Percentiles rank a stretch among this genome's conserved stretches.
Conservation (phyloP, 1,139 yeast genomes). For the Debaryomycetaceae sp. region DNA sequence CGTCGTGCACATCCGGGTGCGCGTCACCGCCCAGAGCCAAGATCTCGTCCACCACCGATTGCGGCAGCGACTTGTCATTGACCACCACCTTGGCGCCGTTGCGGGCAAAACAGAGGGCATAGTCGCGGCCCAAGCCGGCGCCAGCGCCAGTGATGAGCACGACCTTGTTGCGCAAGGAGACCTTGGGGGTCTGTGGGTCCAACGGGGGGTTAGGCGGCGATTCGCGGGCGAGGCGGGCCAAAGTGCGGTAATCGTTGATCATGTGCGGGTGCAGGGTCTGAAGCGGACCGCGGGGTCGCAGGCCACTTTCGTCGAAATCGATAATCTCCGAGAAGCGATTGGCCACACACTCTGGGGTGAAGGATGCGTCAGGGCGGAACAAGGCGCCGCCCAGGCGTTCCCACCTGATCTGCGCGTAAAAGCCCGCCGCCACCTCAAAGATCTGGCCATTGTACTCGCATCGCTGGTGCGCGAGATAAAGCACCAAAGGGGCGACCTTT, state of each 20-base stretch:
- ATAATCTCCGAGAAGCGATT: conserved; percentile 54
- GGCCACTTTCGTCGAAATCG: conserved; percentile 45
- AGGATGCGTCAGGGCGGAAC: conserved; percentile 66
- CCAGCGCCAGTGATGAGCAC: conserved; percentile 95
- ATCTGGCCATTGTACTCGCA: conserved; percentile 58
- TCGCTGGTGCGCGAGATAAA: conserved; percentile 63
- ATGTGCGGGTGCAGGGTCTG: conserved; percentile 56
- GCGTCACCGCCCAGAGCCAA: conserved; percentile 71
- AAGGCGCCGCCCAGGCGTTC: conserved; percentile 82
- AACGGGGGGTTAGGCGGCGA: conserved; percentile 48
- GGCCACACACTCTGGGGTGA: conserved; percentile 81
- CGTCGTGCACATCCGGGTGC: conserved; percentile 73
- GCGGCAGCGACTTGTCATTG: conserved; percentile 77
- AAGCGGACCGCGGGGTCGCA: conserved; percentile 34
- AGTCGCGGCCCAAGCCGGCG: conserved; percentile 87
- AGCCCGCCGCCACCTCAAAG: conserved; percentile 92
- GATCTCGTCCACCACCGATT: conserved; percentile 68
- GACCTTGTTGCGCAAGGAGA: conserved; percentile 68
- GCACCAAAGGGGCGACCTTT: conserved; percentile 82
- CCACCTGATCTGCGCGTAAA: conserved; percentile 89
- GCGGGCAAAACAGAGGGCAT: conserved; percentile 74
- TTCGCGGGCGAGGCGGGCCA: conserved; percentile 40
- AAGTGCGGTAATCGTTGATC: conserved; percentile 49
- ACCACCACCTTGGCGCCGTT: conserved; percentile 95
- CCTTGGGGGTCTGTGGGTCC: conserved; percentile 17